Conservation (phyloP, 148 eudicot species). For the Beta vulgaris region DNA sequence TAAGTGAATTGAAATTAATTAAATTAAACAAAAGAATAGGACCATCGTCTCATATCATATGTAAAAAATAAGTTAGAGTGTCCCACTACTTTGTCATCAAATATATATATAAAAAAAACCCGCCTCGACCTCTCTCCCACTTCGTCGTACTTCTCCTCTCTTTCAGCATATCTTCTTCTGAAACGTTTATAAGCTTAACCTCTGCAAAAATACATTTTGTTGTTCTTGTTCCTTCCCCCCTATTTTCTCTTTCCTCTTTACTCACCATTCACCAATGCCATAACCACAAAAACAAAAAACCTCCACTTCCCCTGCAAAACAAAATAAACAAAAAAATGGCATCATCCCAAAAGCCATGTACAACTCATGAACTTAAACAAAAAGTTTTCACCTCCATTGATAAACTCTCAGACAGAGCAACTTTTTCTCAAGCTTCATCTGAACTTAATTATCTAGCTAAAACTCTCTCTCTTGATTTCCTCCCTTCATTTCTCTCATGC, state of each 20-base stretch:
- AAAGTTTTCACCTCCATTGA: conserved; percentile 45
- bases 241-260: neutral
- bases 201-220: neutral
- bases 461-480: conserved; percentile 30
- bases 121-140: neutral
- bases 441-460: conserved; percentile 45
- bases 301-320: too few relatives aligned
- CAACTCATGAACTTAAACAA: conserved; percentile 41
- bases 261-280: neutral
- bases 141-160: neutral
- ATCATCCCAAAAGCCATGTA: conserved; percentile 5
- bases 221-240: neutral
- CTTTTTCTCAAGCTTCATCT: conserved; percentile 43
- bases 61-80: neutral
- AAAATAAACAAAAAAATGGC: too few relatives aligned
- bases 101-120: neutral
- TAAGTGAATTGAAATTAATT: too few relatives aligned
- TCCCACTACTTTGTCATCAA: neutral
- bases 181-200: conserved; percentile 8
- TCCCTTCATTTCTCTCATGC: conserved; percentile 49
- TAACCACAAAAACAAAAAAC: neutral
- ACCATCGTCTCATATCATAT: too few relatives aligned
- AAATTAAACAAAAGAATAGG: too few relatives aligned
- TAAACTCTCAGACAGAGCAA: conserved; percentile 64
- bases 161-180: neutral